Evolutionary conservation across 1,284 basidiomycete species (phyloP), one percentile per base, ranked within the genome.

Genomic region (Earliella scabrosa): DNA sequence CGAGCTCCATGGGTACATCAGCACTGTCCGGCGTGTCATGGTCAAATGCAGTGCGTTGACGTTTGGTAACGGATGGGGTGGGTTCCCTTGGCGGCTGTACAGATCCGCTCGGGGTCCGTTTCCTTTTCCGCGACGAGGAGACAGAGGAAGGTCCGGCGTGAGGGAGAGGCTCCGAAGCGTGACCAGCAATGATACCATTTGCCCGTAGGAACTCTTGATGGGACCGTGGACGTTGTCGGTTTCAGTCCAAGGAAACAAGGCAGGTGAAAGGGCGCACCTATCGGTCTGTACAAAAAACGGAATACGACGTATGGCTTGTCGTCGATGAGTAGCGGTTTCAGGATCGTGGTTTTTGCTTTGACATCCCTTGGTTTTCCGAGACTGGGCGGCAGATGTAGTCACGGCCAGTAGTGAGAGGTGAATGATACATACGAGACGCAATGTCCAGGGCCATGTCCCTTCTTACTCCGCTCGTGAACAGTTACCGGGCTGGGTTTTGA

Each of bases 261-360:
- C 11, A 13, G 16, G 18, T 7, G 21, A 20, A n/a, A n/a, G n/a
- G n/a, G 43, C 35, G 6, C 54, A 65, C 63, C 59, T 58, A 34
- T 56, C 16, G 59, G 54, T n/a, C 63, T 47, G 31, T 65, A 65
- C 16, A 47, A 29, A 43, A 65, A 65, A 14, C 51, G 51, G 48
- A 63, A 65, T 27, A 46, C 40, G 0, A 52, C 60, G 18, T 53
- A 58, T 8, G 63, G 61, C 21, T 58, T 56, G 31, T 52, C 57
- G 48, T 65, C 61, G 20, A 60, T 56, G 8, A 60, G 48, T 2
- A 56, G 26, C 9, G 56, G 54, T 8, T 45, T 45, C 13, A 61
- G 39, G n/a, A 57, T 35, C n/a, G 56, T 60, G 13, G 51, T 24
- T 13, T 34, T 53, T 13, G 50, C 21, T 20, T 52, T 53, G 23